Evolutionary conservation across 2,329 filamentous ascomycete genomes (phyloP).

Genomic region (Lecanosticta acicola): DNA sequence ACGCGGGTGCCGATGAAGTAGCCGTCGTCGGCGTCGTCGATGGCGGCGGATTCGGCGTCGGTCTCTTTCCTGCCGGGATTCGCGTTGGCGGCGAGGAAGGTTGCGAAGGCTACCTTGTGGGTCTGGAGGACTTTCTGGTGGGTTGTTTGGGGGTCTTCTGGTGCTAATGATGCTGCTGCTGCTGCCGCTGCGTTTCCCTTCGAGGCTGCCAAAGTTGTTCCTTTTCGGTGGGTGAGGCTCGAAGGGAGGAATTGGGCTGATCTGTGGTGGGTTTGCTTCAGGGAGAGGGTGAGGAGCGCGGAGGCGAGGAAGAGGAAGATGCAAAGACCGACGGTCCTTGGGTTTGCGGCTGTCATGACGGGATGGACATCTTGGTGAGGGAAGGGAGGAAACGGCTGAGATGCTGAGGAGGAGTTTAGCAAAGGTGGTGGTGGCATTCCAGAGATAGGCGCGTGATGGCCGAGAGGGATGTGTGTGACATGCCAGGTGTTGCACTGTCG

Average conservation of each 20-base stretch:
- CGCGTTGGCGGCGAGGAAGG: conserved; percentile 32
- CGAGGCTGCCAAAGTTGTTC: no score
- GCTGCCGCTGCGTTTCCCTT: no score
- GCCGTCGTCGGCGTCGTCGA: conserved; percentile 31
- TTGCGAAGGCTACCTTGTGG: conserved; percentile 35
- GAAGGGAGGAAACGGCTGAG: neutral
- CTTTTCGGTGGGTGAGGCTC: no score
- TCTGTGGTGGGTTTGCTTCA: conserved; percentile 21
- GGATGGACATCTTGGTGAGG: conserved; percentile 1
- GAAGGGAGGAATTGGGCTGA: neutral
- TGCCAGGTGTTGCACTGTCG: no score
- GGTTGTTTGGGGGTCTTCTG: neutral
- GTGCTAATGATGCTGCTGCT: conserved; percentile 1
- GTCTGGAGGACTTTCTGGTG: conserved; percentile 16
- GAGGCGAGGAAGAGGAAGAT: conserved; percentile 33
- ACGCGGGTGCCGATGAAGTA: conserved; percentile 34
- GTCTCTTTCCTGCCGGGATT: conserved; percentile 17
- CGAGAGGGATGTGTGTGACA: conserved; percentile 7
- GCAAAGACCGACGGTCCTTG: conserved; percentile 29
- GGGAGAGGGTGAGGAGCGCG: conserved; percentile 29
- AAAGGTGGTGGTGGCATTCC: conserved; percentile 10
- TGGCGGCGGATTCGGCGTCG: conserved; percentile 20
- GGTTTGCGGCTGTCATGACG: conserved; percentile 20
- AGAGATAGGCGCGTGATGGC: conserved; percentile 3
- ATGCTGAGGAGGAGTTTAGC: no score